Base-by-base conservation (phyloP, 148 eudicot species). In the Mesembryanthemum crystallinum region DNA sequence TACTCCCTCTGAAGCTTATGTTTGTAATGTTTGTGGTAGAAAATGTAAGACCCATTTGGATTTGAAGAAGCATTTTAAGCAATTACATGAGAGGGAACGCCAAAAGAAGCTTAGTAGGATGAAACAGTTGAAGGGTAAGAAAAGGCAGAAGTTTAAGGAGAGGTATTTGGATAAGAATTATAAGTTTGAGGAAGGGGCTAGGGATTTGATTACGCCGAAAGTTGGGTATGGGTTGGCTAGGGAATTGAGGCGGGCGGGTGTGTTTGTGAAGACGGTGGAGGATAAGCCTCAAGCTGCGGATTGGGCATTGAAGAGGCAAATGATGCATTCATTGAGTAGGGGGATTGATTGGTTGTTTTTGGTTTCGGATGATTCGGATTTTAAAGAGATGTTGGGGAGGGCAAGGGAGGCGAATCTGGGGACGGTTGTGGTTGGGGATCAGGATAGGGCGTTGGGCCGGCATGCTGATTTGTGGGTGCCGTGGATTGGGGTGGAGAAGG, bases 251-350 rank as follows among this genome's bases (percentile, higher is more conserved):
- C 80, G 96, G 4, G 96, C 96, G 15, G 96, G 96, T 71, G 93
- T 91, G 69, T 85, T 39, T 69, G 96, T 91, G 23, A 91, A 86
- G 84, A 91, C 96, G 15, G 96, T 91, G 73, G 87, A 83, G 82
- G 93, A 91, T 82, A 91, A 91, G 80, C 97, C 97, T 14, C 97
- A 91, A 72, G 91, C 97, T n/a, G 97, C 97, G 6, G 97, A 91
- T 80, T 88, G 91, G 97, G 97, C 97, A 0, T 66, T 91, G 81
- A 91, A 89, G 78, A 89, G 83, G 81, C 90, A 86, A 69, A 88
- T 89, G 88, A 54, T 76, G 80, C 91, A 86, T 35, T 88, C 91
- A 0, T 82, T 91, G 89, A 89, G 83, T 49, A 68, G 91, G 7
- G 97, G 97, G 71, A 76, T 87, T 63, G 91, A 89, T 85, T 89